Conservation (phyloP, 805 yeast species). For the Cephaloascus fragrans region DNA sequence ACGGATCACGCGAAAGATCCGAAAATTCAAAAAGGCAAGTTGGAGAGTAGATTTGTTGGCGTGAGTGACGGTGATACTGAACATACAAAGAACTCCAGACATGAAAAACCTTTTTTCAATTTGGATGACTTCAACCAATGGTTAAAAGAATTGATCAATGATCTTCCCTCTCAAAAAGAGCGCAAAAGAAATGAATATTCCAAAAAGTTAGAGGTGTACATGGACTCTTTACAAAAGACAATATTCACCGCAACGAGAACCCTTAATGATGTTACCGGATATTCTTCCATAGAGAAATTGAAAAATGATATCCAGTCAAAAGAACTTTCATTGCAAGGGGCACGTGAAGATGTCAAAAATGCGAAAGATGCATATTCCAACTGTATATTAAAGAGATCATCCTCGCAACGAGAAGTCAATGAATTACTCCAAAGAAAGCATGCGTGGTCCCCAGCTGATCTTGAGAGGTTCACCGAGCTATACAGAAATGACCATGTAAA, state of each 20-base stretch:
- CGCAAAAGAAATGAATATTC: constrained; percentile 22
- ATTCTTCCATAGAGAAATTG: constrained; percentile 66
- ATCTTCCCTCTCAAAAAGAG: constrained; percentile 38
- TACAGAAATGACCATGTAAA: constrained; percentile 76
- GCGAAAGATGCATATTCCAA: constrained; percentile 44
- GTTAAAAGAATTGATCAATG: constrained; percentile 14
- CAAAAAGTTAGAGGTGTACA: constrained; percentile 34
- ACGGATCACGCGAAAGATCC: too few relatives aligned
- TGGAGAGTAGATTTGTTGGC: too few relatives aligned
- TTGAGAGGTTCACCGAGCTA: constrained; percentile 74
- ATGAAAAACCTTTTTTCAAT: too few relatives aligned
- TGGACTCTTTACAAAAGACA: constrained; percentile 48
- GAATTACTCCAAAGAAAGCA: constrained; percentile 80
- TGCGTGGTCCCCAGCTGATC: constrained; percentile 68
- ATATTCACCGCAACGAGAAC: constrained; percentile 54
- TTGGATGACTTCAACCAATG: neutral
- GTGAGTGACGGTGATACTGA: too few relatives aligned
- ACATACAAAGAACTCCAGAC: too few relatives aligned
- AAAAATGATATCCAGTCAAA: constrained; percentile 47
- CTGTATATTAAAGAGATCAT: constrained; percentile 55
- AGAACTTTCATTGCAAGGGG: constrained; percentile 41
- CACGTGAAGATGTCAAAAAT: constrained; percentile 36
- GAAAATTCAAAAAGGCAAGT: too few relatives aligned
- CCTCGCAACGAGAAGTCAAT: constrained; percentile 76
- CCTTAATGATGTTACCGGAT: constrained; percentile 88